Conservation (phyloP, 2,329 filamentous ascomycete genomes). For the Claviceps fusiformis region DNA sequence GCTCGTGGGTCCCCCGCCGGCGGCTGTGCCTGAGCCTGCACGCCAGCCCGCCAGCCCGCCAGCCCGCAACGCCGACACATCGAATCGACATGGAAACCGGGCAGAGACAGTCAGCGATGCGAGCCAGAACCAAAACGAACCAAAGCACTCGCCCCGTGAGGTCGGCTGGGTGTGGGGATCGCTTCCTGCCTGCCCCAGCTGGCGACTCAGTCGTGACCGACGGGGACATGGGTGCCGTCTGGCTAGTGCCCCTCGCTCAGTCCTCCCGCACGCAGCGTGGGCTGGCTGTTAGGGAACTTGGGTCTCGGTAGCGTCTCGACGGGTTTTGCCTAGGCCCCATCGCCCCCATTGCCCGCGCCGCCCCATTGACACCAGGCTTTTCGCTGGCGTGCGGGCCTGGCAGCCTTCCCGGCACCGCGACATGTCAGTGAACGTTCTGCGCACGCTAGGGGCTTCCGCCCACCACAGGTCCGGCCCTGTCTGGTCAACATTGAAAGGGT, state of each 20-base stretch:
- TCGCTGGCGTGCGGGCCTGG: background rate
- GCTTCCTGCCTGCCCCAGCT: background rate
- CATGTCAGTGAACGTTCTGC: background rate
- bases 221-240: background rate
- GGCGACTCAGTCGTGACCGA: background rate
- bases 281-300: background rate
- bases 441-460: background rate
- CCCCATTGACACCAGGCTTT: background rate
- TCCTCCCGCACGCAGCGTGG: background rate
- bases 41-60: background rate
- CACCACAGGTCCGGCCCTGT: background rate
- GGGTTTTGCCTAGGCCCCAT: background rate
- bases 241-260: background rate
- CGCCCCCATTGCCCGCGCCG: too few species aligned
- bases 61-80: background rate
- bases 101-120: too few species aligned
- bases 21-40: constrained; percentile 1
- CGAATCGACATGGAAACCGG: background rate
- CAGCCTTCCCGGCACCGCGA: background rate
- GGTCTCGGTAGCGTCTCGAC: background rate
- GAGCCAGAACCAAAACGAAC: too few species aligned
- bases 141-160: too few species aligned
- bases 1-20: background rate
- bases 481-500: too few species aligned
- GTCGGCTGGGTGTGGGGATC: background rate